Percentiles rank a stretch among this genome's conserved stretches.
These are phyloP conservation scores for Paramecium pentaurelia DNA, from an alignment of 73 alveolate species.

Conservation along the genomic window DNA sequence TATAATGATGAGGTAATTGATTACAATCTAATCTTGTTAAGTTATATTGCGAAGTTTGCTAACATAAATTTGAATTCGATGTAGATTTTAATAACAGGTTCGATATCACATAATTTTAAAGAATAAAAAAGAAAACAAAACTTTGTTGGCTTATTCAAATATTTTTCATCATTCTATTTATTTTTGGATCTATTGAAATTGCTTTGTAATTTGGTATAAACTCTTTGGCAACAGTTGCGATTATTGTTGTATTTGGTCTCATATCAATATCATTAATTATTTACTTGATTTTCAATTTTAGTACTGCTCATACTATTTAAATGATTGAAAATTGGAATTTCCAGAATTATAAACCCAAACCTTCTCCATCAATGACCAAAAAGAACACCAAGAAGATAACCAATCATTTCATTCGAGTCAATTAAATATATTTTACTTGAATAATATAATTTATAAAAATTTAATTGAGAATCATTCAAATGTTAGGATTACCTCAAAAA, in stretches of 20 bases:
- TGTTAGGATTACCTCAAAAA: not conserved
- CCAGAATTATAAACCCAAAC: not conserved
- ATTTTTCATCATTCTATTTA: not conserved
- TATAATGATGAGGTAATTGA: not conserved
- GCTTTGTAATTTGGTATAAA: not conserved
- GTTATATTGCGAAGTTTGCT: not conserved
- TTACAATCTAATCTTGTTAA: not conserved
- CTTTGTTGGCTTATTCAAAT: not conserved
- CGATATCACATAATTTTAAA: not conserved
- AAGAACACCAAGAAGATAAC: not conserved
- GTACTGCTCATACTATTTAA: not conserved
- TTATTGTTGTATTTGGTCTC: not conserved
- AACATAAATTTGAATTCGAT: not conserved
- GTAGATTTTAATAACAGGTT: not conserved
- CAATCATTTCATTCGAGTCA: not conserved
- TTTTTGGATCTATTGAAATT: not conserved
- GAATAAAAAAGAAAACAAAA: not conserved
- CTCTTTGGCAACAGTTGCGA: not conserved
- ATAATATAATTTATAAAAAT: not conserved
- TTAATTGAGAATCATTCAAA: not conserved
- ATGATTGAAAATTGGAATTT: slow-evolving; percentile 19
- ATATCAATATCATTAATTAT: not conserved
- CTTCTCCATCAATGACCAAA: not conserved
- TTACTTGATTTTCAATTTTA: not conserved
- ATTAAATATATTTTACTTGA: not conserved